Conservation (phyloP, 805 yeast species). For the Pichia rugopelliculosa region DNA sequence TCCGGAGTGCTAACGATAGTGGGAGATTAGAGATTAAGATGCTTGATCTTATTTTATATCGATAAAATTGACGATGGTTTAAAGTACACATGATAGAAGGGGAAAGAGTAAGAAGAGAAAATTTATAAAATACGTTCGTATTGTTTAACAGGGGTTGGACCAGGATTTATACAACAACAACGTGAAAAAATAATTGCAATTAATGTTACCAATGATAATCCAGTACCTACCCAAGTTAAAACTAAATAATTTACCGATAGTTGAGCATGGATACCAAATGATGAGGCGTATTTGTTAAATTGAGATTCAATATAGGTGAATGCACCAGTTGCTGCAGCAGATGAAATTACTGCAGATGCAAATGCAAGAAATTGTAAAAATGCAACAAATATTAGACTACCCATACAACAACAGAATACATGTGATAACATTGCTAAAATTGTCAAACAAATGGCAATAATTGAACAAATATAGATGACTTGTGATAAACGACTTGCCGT, state of each 20-base stretch:
- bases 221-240: constrained; percentile 24
- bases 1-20: no score
- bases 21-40: not conserved
- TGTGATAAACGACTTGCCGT: constrained; percentile 41
- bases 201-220: constrained; percentile 11
- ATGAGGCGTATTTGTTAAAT: constrained; percentile 40
- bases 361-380: constrained; percentile 26
- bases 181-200: constrained; percentile 13
- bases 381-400: constrained; percentile 4
- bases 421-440: constrained; percentile 34
- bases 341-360: constrained; percentile 13
- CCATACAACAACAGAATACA: constrained; percentile 29
- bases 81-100: not conserved
- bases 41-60: no score
- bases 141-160: constrained; percentile 3
- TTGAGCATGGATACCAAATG: constrained; percentile 49
- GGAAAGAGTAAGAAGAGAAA: not conserved
- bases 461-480: constrained; percentile 51
- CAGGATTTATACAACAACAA: constrained; percentile 8
- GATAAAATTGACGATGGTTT: not conserved
- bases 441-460: constrained; percentile 41
- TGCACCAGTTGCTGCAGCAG: constrained; percentile 46
- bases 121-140: constrained; percentile 4
- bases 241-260: constrained; percentile 26
- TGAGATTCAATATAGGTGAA: constrained; percentile 40